phyloP scores from a whole-genome alignment of 129 eudicot genomes.

The Sambucus nigra region DNA sequence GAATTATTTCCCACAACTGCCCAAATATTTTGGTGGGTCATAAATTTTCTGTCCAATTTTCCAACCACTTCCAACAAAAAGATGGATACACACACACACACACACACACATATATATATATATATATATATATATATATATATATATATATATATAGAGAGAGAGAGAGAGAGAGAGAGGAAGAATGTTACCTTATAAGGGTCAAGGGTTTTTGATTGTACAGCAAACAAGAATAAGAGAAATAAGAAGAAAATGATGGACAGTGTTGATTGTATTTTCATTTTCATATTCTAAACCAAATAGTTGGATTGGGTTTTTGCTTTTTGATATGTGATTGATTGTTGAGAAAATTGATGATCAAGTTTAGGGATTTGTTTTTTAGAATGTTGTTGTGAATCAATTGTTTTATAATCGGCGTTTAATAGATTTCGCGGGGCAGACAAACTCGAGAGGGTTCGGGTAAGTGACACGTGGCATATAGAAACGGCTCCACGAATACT shows the following conservation, averaged over 20 bases:
- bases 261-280: constrained; percentile 21
- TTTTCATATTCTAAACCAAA: background rate
- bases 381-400: background rate
- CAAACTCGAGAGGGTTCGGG: constrained; percentile 28
- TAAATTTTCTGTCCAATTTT: too few species aligned
- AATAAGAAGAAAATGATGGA: constrained; percentile 10
- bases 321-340: background rate
- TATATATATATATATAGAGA: background rate
- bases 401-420: background rate
- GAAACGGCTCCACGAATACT: constrained; percentile 18
- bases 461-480: constrained; percentile 23
- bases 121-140: background rate
- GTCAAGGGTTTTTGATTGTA: constrained; percentile 49
- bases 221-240: constrained; percentile 13
- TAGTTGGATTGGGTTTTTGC: background rate
- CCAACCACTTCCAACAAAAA: constrained; percentile 2
- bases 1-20: too few species aligned
- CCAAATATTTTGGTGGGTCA: too few species aligned
- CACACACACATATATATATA: too few species aligned
- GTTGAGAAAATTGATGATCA: background rate
- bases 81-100: too few species aligned
- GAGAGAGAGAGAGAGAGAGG: background rate
- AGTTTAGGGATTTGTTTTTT: background rate
- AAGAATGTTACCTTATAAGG: constrained; percentile 58
- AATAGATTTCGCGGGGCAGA: constrained; percentile 4